These are phyloP conservation scores for Trichoderma oligosporum DNA, from an alignment of 2,329 filamentous ascomycete genomes.

Conservation along the genomic window DNA sequence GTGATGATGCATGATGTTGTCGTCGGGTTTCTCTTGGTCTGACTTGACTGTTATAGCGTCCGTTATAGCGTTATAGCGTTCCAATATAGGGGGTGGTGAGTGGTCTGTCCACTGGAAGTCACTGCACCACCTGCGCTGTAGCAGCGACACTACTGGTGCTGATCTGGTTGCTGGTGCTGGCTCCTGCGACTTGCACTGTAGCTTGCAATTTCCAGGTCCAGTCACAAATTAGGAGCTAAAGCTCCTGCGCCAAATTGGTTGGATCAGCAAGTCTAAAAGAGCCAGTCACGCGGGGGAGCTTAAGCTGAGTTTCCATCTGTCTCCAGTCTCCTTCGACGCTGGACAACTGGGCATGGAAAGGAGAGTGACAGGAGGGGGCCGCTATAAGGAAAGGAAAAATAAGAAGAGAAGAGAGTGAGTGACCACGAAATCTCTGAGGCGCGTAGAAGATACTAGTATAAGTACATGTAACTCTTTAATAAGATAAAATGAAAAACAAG, in stretches of 20 bases:
- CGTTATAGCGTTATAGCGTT: not conserved
- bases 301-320: slow-evolving; percentile 3
- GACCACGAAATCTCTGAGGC: too few relatives aligned
- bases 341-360: not conserved
- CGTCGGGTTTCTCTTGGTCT: not conserved
- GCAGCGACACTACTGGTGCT: too few relatives aligned
- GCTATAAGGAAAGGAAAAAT: not conserved
- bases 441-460: not conserved
- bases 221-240: not conserved
- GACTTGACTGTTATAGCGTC: not conserved
- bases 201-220: not conserved
- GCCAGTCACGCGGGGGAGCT: slow-evolving; percentile 10
- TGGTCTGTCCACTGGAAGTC: not conserved
- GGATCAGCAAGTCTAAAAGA: slow-evolving; percentile 12
- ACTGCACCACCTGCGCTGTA: slow-evolving; percentile 5
- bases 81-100: not conserved
- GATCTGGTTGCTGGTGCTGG: too few relatives aligned
- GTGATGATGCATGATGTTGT: slow-evolving; percentile 12
- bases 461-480: not conserved
- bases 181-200: not conserved
- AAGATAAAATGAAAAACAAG: not conserved
- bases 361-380: too few relatives aligned
- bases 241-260: not conserved
- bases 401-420: too few relatives aligned
- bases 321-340: not conserved